Evolutionary conservation across 164 flowering plant species (phyloP), one percentile per base, ranked within the genome.

Genomic region (Akebia trifoliata): DNA sequence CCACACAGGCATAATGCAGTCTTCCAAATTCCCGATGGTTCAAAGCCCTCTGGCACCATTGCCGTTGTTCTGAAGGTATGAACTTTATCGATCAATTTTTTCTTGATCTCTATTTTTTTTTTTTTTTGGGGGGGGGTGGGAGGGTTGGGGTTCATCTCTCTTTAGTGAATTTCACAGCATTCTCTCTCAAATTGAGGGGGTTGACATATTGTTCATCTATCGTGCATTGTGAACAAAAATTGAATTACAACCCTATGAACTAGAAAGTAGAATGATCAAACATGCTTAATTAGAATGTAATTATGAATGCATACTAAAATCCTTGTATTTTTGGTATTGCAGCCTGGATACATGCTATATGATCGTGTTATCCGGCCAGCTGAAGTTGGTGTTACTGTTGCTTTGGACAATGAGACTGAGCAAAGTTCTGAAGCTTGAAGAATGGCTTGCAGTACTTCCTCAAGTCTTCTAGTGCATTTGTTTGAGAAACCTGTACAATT

Each of bases 281-380:
- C 5, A 14, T 50, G 10, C 29, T 36, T 39, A 30, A 12, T 17
- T 14, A 4, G n/a, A 59, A 22, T 3, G 28, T 46, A 24, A 46
- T 44, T 8, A 24, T 0, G n/a, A n/a, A n/a, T n/a, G n/a, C n/a
- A n/a, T n/a, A n/a, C n/a, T n/a, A n/a, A n/a, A 12, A 59, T n/a
- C n/a, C 39, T 53, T 36, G 7, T 47, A 10, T 36, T n/a, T 49
- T 39, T 21, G n/a, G 22, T 43, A 43, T 31, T 75, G 70, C 87
- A 91, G 97, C 12, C 85, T 4, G 94, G 97, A 26, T 91, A 86
- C 72, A 72, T 60, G 69, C 78, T 91, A 2, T 64, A 82, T 42
- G 96, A 87, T 25, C 75, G 97, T 40, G 69, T 91, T 35, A 66
- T 91, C 40, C 77, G 97, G 21, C 94, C 94, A 2, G 97, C 97